Evolutionary conservation across 2,329 filamentous ascomycete species (phyloP), one percentile per base, ranked within the genome.

Genomic region (Orbilia quercus): DNA sequence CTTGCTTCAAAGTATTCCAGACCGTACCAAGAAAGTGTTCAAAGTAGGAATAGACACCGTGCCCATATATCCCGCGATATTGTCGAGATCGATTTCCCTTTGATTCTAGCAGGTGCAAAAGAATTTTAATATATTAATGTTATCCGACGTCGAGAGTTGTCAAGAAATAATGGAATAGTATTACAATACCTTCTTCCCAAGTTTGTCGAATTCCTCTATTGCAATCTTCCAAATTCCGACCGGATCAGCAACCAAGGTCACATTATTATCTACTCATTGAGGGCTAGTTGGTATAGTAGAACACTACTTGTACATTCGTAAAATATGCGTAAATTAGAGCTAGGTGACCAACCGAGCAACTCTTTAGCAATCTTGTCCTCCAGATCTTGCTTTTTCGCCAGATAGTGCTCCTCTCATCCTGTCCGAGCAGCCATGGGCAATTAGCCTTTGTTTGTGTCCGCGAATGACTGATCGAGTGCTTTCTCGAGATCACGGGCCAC

Each of bases 171-270:
- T 18, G 2, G 7, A 7, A 28, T 14, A 22, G 16, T 40, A 40
- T 16, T 5, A 23, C 23, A 40, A 44, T 66, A 73, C 69, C n/a
- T n/a, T 62, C 40, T 60, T 66, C 60, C 55, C 55, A 12, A 73
- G 69, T 54, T 73, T 73, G 16, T 60, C 69, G 12, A 44, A 45
- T 22, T 73, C 69, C 20, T 42, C 54, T 14, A 55, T 20, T 7
- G 69, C 53, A 5, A 50, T 16, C 20, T n/a, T 58, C 69, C 69
- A 73, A 22, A 60, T 59, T 6, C 55, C 60, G 1, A 38, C 48
- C 23, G 60, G 60, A 31, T 73, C 69, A 36, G 42, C 60, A 22
- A 66, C 60, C n/a, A 73, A 42, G 7, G 45, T 51, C 14, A 73
- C 18, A 23, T 47, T 42, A 16, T 42, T 65, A n/a, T 44, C 67